Percentiles rank a stretch among this genome's conserved stretches.
These are phyloP conservation scores for Phytopythium sindhum DNA, from an alignment of 352 stramenopile species.

Conservation along the genomic window DNA sequence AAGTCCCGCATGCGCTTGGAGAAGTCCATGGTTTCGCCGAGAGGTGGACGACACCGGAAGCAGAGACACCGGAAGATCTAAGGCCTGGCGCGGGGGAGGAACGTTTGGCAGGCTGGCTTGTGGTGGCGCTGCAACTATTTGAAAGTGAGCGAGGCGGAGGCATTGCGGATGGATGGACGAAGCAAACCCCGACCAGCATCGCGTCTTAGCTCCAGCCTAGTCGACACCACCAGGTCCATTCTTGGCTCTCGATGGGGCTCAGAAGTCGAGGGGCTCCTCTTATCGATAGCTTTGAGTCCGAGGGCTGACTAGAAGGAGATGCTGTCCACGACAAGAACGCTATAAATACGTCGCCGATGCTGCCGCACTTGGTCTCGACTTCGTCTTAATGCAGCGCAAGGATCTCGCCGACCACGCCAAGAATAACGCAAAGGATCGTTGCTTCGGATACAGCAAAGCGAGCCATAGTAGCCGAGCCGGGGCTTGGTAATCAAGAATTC, in stretches of 20 bases:
- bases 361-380: not conserved
- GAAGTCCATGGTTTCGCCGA: conserved; percentile 55
- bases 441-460: not conserved
- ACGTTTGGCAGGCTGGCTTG: not conserved
- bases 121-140: not conserved
- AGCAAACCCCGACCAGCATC: not conserved
- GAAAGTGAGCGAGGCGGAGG: conserved; percentile 3
- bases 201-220: not conserved
- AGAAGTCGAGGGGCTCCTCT: not conserved
- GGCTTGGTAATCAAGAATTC: not conserved
- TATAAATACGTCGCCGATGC: not conserved
- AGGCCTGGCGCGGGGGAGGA: not conserved
- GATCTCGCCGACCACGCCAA: not conserved
- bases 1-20: conserved; percentile 75
- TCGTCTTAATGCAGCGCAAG: not conserved
- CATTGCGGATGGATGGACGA: not conserved
- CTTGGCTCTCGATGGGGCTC: not conserved
- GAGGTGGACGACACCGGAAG: not conserved
- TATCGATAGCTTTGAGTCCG: not conserved
- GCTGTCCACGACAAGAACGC: not conserved
- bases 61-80: not conserved
- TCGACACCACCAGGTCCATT: not conserved
- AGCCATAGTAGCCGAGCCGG: not conserved
- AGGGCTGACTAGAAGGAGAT: not conserved
- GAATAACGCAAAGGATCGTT: not conserved